Conservation (phyloP, 2,329 filamentous ascomycete species). For the Rhinocladiella mackenziei region DNA sequence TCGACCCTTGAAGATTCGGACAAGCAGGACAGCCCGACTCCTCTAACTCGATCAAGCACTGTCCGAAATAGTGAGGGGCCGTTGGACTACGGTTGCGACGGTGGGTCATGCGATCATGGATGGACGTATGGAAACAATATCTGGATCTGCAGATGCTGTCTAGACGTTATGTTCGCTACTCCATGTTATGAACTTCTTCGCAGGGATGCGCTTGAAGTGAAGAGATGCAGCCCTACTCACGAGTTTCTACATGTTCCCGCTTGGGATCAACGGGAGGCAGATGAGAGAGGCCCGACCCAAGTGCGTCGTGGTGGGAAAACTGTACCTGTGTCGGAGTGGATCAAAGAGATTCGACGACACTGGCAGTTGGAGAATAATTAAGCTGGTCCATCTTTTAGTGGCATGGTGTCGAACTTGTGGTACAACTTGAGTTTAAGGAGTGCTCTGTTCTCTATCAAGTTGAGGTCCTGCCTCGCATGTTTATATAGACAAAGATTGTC, state of each 20-base stretch:
- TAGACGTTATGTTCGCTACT: slow-evolving; percentile 28
- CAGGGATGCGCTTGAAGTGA: slow-evolving; percentile 11
- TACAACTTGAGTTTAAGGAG: too few species aligned
- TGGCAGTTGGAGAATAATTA: background rate
- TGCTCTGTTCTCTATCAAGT: too few species aligned
- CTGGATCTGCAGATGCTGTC: slow-evolving; percentile 33
- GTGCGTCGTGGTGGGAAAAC: slow-evolving; percentile 14
- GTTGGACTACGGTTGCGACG: slow-evolving; percentile 17
- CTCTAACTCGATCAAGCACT: background rate
- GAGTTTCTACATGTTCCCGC: slow-evolving; percentile 29
- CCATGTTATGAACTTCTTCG: slow-evolving; percentile 26
- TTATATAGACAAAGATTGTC: too few species aligned
- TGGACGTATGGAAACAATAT: slow-evolving; percentile 32
- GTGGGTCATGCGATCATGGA: slow-evolving; percentile 10
- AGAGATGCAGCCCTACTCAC: slow-evolving; percentile 30
- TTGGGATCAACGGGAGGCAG: slow-evolving; percentile 26
- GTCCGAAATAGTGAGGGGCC: slow-evolving; percentile 4
- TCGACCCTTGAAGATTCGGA: background rate
- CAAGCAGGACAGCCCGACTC: background rate
- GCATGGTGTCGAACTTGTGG: too few species aligned
- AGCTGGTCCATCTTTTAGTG: too few species aligned
- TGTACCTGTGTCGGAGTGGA: slow-evolving; percentile 1
- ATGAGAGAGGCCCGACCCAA: slow-evolving; percentile 19
- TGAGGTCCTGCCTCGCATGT: too few species aligned
- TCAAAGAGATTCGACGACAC: background rate